Conservation (phyloP, 176 grass and related monocot species). For the Carex parvula region DNA sequence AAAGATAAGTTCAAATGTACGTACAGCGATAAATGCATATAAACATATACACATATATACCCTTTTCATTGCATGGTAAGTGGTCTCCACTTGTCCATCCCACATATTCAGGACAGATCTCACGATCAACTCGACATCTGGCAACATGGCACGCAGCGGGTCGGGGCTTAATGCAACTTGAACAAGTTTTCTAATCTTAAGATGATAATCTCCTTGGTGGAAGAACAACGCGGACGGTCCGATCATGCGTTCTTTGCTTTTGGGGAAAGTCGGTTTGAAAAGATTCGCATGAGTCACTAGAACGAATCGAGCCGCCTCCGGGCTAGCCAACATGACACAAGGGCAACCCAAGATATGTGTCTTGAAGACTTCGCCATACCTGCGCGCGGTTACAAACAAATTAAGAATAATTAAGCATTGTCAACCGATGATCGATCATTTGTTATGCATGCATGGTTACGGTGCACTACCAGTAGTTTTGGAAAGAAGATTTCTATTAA, state of each 20-base stretch:
- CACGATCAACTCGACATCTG: constrained; percentile 54
- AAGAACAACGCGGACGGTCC: constrained; percentile 92
- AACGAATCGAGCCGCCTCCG: constrained; percentile 86
- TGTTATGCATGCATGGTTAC: too few relatives aligned
- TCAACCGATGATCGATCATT: neutral
- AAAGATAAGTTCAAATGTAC: neutral
- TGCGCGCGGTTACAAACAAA: constrained; percentile 19
- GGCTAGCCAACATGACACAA: constrained; percentile 98
- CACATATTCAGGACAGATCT: constrained; percentile 38
- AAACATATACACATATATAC: constrained; percentile 22
- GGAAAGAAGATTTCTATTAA: neutral
- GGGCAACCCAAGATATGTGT: constrained; percentile 75
- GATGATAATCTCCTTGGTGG: constrained; percentile 93
- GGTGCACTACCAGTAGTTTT: too few relatives aligned
- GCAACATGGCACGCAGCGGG: constrained; percentile 51
- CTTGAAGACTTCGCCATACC: constrained; percentile 97
- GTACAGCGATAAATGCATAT: neutral
- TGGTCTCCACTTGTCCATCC: constrained; percentile 34
- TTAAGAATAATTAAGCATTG: neutral
- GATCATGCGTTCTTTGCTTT: constrained; percentile 91
- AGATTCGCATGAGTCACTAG: constrained; percentile 62
- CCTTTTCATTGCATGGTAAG: constrained; percentile 76
- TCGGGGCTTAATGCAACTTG: constrained; percentile 60
- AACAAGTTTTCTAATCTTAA: constrained; percentile 59
- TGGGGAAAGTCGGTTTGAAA: constrained; percentile 94